Conservation (phyloP, 805 yeast species). For the Candida oleophila region DNA sequence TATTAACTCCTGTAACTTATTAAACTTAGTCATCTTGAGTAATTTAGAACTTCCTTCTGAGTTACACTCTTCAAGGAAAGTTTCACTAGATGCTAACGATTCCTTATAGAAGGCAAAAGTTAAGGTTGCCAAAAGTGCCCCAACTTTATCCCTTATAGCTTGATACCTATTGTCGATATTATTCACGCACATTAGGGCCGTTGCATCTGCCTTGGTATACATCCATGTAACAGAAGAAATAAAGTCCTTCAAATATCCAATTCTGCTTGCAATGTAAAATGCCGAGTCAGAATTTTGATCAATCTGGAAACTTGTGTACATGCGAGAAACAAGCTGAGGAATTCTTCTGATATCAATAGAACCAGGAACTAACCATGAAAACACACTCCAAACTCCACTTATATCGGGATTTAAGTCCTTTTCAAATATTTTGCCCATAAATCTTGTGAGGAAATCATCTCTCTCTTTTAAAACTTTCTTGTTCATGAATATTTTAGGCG, state of each 20-base stretch:
- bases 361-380: slow-evolving; percentile 71
- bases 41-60: slow-evolving; percentile 31
- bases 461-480: slow-evolving; percentile 26
- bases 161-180: slow-evolving; percentile 67
- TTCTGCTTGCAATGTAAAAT: slow-evolving; percentile 59
- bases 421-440: slow-evolving; percentile 46
- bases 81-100: slow-evolving; percentile 35
- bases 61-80: slow-evolving; percentile 40
- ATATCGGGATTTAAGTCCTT: slow-evolving; percentile 74
- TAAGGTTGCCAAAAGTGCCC: slow-evolving; percentile 53
- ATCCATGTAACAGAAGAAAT: slow-evolving; percentile 55
- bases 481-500: slow-evolving; percentile 39
- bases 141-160: slow-evolving; percentile 67
- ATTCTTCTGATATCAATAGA: slow-evolving; percentile 68
- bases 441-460: slow-evolving; percentile 46
- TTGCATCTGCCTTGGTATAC: slow-evolving; percentile 47
- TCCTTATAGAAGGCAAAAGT: slow-evolving; percentile 44
- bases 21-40: slow-evolving; percentile 15
- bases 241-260: slow-evolving; percentile 53
- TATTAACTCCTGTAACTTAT: slow-evolving; percentile 34
- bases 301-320: slow-evolving; percentile 47
- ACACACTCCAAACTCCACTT: slow-evolving; percentile 68
- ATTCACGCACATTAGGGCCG: slow-evolving; percentile 43
- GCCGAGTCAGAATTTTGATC: slow-evolving; percentile 59
- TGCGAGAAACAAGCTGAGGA: slow-evolving; percentile 43